Base-by-base conservation (phyloP, 2,329 filamentous ascomycete genomes). In the Exophiala alcalophila region DNA sequence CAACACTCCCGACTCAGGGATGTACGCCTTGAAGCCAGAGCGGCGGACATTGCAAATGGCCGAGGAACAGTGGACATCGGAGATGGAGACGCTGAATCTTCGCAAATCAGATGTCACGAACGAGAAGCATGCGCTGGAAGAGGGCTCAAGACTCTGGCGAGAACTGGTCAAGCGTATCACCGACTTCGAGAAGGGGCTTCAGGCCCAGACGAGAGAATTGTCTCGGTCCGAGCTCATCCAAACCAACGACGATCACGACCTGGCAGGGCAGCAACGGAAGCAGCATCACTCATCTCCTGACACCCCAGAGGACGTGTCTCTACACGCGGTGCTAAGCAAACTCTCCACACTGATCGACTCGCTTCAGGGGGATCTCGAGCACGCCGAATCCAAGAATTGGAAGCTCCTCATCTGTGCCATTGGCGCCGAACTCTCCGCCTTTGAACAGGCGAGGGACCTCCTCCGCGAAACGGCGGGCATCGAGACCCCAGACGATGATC, bases 361-460 rank as follows among this genome's bases (percentile, higher is more conserved):
- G 9, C 58, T 83, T 7, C 67, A 78, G 50, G 59, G 62, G 2
- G 70, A 75, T 42, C 56, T 77, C 37, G 64, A 71, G 10, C 53
- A 71, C 12, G 76, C 78, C 1, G 70, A 77, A 39, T 64, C 67
- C 4, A 70, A 68, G 33, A 68, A 71, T 36, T 83, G 80, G 80
- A 81, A 74, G 39, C 61, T 83, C 14, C 66, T 83, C 20, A 71
- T 81, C 18, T 79, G 74, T 44, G 78, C 77, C 39, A 76, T 83
- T 46, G 76, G 76, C 3, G 77, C 80, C 1, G 80, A 83, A 57
- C 61, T 81, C 2, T 77, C 80, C 50, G 77, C 80, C 5, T 59
- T 73, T 31, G 57, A 58, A 25, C 61, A 69, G 56, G 70, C 65
- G 10, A 59, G 58, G 44, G 48, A 39, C 7, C 54, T 68, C 46